These are phyloP conservation scores for Mortierella sp. DNA, from an alignment of 371 early-diverging fungal genomes.

Conservation along the genomic window DNA sequence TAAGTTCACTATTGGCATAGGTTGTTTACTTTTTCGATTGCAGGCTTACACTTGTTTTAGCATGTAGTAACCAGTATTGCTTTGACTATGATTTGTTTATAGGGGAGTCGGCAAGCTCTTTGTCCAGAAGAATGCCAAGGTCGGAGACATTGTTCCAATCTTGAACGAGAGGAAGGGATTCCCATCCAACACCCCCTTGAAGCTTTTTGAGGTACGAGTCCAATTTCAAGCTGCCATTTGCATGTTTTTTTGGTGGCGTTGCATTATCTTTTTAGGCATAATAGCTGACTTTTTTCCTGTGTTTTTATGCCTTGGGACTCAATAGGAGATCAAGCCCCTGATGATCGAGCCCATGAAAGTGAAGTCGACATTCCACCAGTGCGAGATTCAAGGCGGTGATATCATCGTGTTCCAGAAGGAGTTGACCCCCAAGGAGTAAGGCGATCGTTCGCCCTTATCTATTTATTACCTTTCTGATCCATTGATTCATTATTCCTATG, in stretches of 20 bases:
- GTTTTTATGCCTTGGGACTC: neutral
- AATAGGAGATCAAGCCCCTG: constrained; percentile 86
- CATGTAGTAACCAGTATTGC: neutral
- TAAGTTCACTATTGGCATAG: constrained; percentile 51
- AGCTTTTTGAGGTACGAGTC: constrained; percentile 76
- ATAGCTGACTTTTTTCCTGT: neutral
- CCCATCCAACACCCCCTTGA: constrained; percentile 68
- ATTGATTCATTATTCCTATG: neutral
- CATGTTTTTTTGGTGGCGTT: neutral
- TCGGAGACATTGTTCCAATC: constrained; percentile 75
- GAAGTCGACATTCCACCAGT: constrained; percentile 71
- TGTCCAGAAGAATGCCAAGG: constrained; percentile 68
- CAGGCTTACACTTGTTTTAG: neutral
- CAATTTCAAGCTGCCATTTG: neutral
- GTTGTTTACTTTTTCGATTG: neutral
- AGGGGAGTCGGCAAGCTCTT: constrained; percentile 78
- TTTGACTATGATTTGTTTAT: neutral
- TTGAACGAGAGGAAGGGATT: constrained; percentile 70
- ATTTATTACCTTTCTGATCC: neutral
- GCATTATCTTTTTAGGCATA: neutral
- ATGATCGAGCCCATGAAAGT: constrained; percentile 84
- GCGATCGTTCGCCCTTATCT: neutral
- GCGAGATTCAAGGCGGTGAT: constrained; percentile 92
- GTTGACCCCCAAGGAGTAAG: constrained; percentile 67
- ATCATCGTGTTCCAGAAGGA: constrained; percentile 86